Percentiles rank a stretch among this genome's conserved stretches.
phyloP scores from a whole-genome alignment of 228 moss, liverwort and hornwort species.

The Sphagnum fallax region DNA sequence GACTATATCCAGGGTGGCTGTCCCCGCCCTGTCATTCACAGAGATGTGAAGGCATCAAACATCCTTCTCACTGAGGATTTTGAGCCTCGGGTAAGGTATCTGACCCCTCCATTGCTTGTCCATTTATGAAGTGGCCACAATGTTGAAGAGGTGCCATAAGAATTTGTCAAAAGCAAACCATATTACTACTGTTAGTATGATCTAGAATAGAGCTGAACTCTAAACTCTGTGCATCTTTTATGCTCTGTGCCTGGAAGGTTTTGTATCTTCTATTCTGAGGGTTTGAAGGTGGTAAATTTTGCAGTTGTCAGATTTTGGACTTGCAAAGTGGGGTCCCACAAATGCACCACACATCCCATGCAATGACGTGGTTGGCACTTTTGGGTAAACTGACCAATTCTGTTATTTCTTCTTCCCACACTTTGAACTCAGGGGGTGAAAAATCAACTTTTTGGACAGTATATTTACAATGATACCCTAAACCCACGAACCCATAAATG shows the following conservation, averaged over 20 bases:
- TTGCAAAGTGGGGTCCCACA: conserved; percentile 87
- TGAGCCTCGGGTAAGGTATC: conserved; percentile 35
- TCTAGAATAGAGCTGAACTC: too few relatives aligned
- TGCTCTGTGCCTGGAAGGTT: too few relatives aligned
- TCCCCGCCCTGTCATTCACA: conserved; percentile 48
- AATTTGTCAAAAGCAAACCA: too few relatives aligned
- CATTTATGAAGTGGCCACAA: neutral
- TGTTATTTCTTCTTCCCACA: too few relatives aligned
- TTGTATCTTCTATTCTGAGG: too few relatives aligned
- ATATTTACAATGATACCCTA: too few relatives aligned
- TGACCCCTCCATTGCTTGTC: neutral
- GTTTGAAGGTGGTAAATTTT: neutral
- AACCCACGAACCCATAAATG: too few relatives aligned
- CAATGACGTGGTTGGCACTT: conserved; percentile 83
- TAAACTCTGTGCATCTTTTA: too few relatives aligned
- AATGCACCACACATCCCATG: conserved; percentile 60
- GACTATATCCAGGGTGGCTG: conserved; percentile 62
- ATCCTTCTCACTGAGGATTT: conserved; percentile 43
- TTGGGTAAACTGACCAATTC: conserved; percentile 42
- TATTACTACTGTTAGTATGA: too few relatives aligned
- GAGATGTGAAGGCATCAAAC: conserved; percentile 66
- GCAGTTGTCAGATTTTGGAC: conserved; percentile 94
- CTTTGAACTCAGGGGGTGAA: too few relatives aligned
- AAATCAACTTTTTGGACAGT: too few relatives aligned
- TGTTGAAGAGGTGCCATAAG: too few relatives aligned